Percentiles rank a stretch among this genome's conserved stretches.
These are phyloP conservation scores for Trichoderma orchidacearum DNA, from an alignment of 495 filamentous ascomycete genomes.

Conservation along the genomic window DNA sequence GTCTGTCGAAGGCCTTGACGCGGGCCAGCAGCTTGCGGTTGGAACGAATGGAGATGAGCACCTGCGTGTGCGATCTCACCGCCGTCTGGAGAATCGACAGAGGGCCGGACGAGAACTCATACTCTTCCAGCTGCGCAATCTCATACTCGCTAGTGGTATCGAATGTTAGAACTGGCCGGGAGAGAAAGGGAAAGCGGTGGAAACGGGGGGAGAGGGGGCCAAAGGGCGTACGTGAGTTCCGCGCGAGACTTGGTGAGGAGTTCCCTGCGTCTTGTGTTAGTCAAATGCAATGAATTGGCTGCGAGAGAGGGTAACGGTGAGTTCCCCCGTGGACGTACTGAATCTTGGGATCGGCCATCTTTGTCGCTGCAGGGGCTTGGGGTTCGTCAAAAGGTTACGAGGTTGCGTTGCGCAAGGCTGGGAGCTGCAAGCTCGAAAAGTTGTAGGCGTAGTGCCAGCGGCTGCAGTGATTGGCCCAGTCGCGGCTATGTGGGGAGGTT, in stretches of 20 bases:
- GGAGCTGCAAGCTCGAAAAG: slow-evolving; percentile 4
- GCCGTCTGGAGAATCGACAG: slow-evolving; percentile 89
- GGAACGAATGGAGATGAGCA: slow-evolving; percentile 82
- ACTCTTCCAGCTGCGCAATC: slow-evolving; percentile 72
- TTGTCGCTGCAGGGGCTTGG: slow-evolving; percentile 14
- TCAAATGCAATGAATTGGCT: background rate
- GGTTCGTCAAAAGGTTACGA: background rate
- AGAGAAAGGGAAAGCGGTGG: background rate
- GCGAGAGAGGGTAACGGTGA: too few relatives aligned
- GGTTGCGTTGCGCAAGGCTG: slow-evolving; percentile 10
- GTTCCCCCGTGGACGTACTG: slow-evolving; percentile 60
- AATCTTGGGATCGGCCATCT: slow-evolving; percentile 65
- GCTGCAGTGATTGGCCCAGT: background rate
- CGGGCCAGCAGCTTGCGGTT: slow-evolving; percentile 68
- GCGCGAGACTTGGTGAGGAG: slow-evolving; percentile 65
- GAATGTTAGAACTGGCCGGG: background rate
- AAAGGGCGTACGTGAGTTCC: slow-evolving; percentile 61
- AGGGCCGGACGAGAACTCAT: slow-evolving; percentile 79
- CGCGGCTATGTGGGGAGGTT: background rate
- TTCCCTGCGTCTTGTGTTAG: slow-evolving; percentile 37
- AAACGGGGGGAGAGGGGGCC: slow-evolving; percentile 6
- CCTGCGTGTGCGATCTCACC: slow-evolving; percentile 74
- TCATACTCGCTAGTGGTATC: slow-evolving; percentile 62
- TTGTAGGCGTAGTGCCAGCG: background rate
- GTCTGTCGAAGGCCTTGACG: slow-evolving; percentile 34